phyloP scores from a whole-genome alignment of 2,329 filamentous ascomycete genomes.

The Hymenoscyphus scutula region DNA sequence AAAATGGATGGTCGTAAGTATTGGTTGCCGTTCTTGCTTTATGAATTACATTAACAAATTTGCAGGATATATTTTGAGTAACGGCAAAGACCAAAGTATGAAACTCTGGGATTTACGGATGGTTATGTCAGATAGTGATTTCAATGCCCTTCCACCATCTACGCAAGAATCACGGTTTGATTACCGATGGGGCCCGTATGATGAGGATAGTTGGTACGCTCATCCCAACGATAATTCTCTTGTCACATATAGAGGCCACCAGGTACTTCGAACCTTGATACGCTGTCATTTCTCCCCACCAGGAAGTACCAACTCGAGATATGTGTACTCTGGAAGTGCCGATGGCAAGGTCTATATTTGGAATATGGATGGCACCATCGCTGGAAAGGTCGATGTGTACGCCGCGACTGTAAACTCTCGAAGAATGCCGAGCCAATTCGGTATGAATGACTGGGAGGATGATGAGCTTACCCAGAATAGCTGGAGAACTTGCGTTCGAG shows the following conservation, averaged over 20 bases:
- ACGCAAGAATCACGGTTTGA: constrained; percentile 59
- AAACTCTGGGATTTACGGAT: constrained; percentile 95
- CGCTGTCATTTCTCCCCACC: constrained; percentile 93
- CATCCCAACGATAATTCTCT: constrained; percentile 86
- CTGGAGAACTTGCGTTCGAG: constrained; percentile 68
- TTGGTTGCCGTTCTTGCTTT: neutral
- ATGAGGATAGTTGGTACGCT: constrained; percentile 63
- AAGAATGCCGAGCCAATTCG: constrained; percentile 44
- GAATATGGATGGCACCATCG: constrained; percentile 87
- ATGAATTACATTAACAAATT: neutral
- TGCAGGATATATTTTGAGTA: constrained; percentile 75
- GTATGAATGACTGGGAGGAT: constrained; percentile 27
- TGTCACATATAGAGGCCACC: constrained; percentile 90
- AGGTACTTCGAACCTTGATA: constrained; percentile 84
- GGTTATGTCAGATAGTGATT: constrained; percentile 73
- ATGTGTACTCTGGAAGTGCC: constrained; percentile 88
- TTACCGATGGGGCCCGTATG: constrained; percentile 68
- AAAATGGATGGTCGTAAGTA: constrained; percentile 61
- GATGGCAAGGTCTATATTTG: constrained; percentile 90
- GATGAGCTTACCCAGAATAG: constrained; percentile 23
- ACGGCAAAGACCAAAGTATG: constrained; percentile 95
- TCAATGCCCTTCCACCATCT: constrained; percentile 54
- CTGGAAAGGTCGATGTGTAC: constrained; percentile 74
- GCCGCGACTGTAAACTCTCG: constrained; percentile 64
- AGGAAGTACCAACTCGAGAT: constrained; percentile 79